Percentiles rank a stretch among this genome's conserved stretches.
phyloP scores from a whole-genome alignment of 257 asterid species.

The Schizonepeta tenuifolia region DNA sequence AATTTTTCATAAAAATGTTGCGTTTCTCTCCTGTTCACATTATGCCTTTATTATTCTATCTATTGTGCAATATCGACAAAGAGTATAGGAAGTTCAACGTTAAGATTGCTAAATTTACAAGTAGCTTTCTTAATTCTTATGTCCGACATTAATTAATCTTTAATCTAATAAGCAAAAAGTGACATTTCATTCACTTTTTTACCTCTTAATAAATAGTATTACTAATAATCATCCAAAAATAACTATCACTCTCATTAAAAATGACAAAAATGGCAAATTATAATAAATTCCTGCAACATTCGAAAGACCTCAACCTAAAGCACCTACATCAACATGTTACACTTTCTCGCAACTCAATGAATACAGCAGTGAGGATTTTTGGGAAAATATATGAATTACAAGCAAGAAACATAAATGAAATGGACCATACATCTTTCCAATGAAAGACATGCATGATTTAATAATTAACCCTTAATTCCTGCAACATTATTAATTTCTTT shows the following conservation, averaged over 20 bases:
- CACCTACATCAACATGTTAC: conserved; percentile 16
- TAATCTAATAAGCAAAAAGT: too few species aligned
- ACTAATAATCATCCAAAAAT: neutral
- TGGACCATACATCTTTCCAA: conserved; percentile 38
- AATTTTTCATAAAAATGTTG: too few species aligned
- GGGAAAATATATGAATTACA: conserved; percentile 25
- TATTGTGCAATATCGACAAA: too few species aligned
- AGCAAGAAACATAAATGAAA: conserved; percentile 43
- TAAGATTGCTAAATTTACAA: too few species aligned
- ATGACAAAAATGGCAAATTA: conserved; percentile 17
- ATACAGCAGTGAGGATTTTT: conserved; percentile 18
- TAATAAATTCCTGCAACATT: conserved; percentile 20
- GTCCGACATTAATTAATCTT: too few species aligned
- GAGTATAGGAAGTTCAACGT: too few species aligned
- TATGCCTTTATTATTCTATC: too few species aligned
- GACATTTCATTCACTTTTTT: too few species aligned
- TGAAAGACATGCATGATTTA: conserved; percentile 18
- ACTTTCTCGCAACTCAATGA: conserved; percentile 16
- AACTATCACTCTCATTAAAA: conserved; percentile 23
- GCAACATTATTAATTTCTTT: conserved; percentile 22
- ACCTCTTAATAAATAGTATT: too few species aligned
- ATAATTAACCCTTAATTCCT: conserved; percentile 25
- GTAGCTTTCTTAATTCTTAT: too few species aligned
- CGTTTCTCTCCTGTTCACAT: too few species aligned
- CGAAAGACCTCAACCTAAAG: conserved; percentile 22